Evolutionary conservation across 257 asterid genomes (phyloP).

Genomic region (Lithospermum erythrorhizon): DNA sequence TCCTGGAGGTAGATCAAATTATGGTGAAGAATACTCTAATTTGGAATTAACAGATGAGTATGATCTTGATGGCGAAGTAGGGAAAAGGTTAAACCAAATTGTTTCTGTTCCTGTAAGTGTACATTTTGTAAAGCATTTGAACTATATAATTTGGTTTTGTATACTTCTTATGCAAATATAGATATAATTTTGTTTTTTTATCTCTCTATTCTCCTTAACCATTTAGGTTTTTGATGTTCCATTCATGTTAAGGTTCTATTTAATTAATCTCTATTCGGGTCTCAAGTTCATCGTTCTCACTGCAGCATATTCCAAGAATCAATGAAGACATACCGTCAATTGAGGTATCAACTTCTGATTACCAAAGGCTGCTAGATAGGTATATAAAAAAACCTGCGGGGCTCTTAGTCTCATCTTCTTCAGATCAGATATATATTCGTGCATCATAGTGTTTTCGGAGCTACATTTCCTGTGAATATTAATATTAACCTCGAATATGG

Average conservation of each 20-base stretch:
- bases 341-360: conserved; percentile 91
- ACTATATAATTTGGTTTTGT: background rate
- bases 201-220: background rate
- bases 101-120: conserved; percentile 68
- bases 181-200: background rate
- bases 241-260: background rate
- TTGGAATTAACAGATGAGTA: conserved; percentile 74
- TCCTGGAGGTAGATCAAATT: conserved; percentile 58
- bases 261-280: conserved; percentile 17
- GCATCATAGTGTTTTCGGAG: too few relatives aligned
- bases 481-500: too few relatives aligned
- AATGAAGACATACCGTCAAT: conserved; percentile 91
- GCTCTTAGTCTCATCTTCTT: conserved; percentile 9
- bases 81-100: conserved; percentile 74
- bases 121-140: conserved; percentile 2
- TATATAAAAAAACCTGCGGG: conserved; percentile 15
- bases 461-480: too few relatives aligned
- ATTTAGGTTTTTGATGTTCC: background rate
- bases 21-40: conserved; percentile 44
- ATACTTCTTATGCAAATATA: background rate
- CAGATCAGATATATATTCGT: background rate
- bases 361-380: conserved; percentile 94
- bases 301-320: conserved; percentile 90
- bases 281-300: background rate
- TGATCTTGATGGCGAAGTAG: conserved; percentile 86